A percentile compares a stretch with the other conserved stretches of the same genome.
Conservation (phyloP, 2,329 filamentous ascomycete species). For the Ophiognomonia clavigignenti-juglandacearum region DNA sequence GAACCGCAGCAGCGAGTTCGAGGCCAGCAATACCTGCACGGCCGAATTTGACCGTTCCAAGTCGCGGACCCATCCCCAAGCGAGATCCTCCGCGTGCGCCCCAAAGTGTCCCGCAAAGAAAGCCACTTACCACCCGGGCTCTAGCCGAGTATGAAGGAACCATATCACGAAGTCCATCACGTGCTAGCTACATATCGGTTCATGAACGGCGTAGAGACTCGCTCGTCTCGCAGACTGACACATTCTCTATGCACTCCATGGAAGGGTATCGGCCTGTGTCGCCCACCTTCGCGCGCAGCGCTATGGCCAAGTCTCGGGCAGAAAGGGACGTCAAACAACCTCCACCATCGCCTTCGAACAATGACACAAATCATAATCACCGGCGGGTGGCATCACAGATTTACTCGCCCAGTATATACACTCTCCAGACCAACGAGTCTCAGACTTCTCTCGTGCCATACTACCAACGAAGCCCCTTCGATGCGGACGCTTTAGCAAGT, state of each 20-base stretch:
- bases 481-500: slow-evolving; percentile 42
- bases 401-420: slow-evolving; percentile 54
- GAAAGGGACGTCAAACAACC: slow-evolving; percentile 27
- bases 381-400: slow-evolving; percentile 28
- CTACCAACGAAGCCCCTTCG: slow-evolving; percentile 43
- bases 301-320: slow-evolving; percentile 26
- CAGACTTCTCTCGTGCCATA: slow-evolving; percentile 48
- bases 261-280: slow-evolving; percentile 41
- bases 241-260: slow-evolving; percentile 45
- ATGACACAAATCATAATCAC: slow-evolving; percentile 19
- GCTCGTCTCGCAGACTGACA: slow-evolving; percentile 51
- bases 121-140: slow-evolving; percentile 35
- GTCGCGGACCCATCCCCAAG: slow-evolving; percentile 25
- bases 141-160: slow-evolving; percentile 25
- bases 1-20: slow-evolving; percentile 15
- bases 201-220: slow-evolving; percentile 49
- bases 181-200: slow-evolving; percentile 45
- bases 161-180: slow-evolving; percentile 36
- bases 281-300: slow-evolving; percentile 30
- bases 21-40: slow-evolving; percentile 19
- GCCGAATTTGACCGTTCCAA: slow-evolving; percentile 24
- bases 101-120: slow-evolving; percentile 27
- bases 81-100: slow-evolving; percentile 31
- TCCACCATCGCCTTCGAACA: slow-evolving; percentile 16
- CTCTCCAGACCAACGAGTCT: slow-evolving; percentile 51